Evolutionary conservation across 192 early-diverging fungal genomes (phyloP).

Genomic region (Diversispora eburnea): DNA sequence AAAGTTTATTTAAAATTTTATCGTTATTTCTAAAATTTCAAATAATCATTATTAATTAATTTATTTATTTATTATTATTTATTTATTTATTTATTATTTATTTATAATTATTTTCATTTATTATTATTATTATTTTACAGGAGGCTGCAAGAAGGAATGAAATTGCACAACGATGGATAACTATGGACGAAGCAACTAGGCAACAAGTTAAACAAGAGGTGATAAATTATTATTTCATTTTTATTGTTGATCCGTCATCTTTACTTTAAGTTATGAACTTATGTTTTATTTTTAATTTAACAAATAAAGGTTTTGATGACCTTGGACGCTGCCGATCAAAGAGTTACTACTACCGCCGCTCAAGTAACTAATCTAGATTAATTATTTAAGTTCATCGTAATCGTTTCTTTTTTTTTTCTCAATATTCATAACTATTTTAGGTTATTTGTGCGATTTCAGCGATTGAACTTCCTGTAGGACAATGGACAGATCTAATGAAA

Average conservation of each 20-base stretch:
- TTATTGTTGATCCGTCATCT: not conserved
- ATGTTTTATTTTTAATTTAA: slow-evolving; percentile 12
- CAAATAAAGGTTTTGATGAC: slow-evolving; percentile 47
- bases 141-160: slow-evolving; percentile 9
- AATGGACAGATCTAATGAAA: slow-evolving; percentile 87
- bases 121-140: not conserved
- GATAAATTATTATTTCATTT: slow-evolving; percentile 3
- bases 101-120: slow-evolving; percentile 5
- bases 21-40: no score
- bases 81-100: slow-evolving; percentile 11
- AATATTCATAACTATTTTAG: slow-evolving; percentile 33
- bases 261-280: not conserved
- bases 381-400: not conserved
- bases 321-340: slow-evolving; percentile 49
- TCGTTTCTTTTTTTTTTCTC: not conserved
- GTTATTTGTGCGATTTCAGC: slow-evolving; percentile 87
- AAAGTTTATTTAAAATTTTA: not conserved
- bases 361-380: slow-evolving; percentile 47
- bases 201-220: slow-evolving; percentile 69
- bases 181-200: slow-evolving; percentile 52
- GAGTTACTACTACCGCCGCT: slow-evolving; percentile 65
- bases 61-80: not conserved
- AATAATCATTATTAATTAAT: no score
- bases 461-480: slow-evolving; percentile 83
- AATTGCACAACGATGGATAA: slow-evolving; percentile 55